phyloP scores from a whole-genome alignment of 73 alveolate genomes.

The Paraurostyla sp. region DNA sequence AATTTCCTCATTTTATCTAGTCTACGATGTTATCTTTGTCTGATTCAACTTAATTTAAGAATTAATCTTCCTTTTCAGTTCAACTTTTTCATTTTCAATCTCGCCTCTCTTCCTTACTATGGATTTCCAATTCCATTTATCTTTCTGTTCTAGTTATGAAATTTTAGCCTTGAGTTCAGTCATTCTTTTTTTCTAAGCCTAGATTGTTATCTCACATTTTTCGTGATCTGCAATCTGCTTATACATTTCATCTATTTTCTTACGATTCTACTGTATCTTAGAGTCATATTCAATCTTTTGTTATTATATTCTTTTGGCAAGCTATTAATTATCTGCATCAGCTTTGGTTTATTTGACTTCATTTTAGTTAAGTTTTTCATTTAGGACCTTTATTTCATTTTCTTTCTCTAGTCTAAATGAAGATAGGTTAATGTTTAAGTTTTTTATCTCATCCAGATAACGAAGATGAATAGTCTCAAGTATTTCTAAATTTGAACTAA shows the following conservation, averaged over 20 bases:
- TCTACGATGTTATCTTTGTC: background rate
- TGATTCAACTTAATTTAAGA: background rate
- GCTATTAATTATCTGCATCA: background rate
- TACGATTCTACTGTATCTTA: background rate
- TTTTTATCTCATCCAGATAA: slow-evolving; percentile 33
- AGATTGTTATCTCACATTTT: slow-evolving; percentile 28
- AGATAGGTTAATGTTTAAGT: background rate
- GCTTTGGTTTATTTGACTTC: background rate
- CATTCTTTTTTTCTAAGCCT: slow-evolving; percentile 30
- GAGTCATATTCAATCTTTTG: background rate
- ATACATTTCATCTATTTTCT: slow-evolving; percentile 11
- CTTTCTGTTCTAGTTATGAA: slow-evolving; percentile 14
- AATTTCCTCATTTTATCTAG: slow-evolving; percentile 24
- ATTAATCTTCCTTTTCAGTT: slow-evolving; percentile 5
- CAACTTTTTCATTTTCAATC: slow-evolving; percentile 47
- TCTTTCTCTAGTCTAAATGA: slow-evolving; percentile 37
- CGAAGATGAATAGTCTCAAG: slow-evolving; percentile 33
- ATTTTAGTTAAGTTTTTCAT: background rate
- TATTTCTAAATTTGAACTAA: background rate
- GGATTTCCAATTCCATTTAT: slow-evolving; percentile 52
- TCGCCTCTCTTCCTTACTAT: slow-evolving; percentile 15
- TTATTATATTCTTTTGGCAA: background rate
- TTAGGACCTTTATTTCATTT: background rate
- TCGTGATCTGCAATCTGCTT: slow-evolving; percentile 31
- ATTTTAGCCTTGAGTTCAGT: background rate